These are phyloP conservation scores for Elsinoe necatrix DNA, from an alignment of 2,329 filamentous ascomycete species.

Conservation along the genomic window DNA sequence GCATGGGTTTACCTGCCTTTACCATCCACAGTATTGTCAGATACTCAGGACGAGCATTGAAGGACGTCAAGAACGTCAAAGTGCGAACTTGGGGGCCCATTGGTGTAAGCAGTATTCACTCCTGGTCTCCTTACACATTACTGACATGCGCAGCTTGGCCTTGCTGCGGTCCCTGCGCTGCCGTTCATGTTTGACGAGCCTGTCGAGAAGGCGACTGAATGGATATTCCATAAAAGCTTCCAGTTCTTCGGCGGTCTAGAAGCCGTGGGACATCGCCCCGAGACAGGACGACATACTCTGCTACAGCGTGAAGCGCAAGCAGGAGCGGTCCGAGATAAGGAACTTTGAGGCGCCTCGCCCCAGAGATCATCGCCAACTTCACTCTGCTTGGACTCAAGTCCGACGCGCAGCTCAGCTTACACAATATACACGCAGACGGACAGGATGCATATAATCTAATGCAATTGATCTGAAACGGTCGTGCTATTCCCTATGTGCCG, in stretches of 20 bases:
- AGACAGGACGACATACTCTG: conserved; percentile 32
- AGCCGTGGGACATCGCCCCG: conserved; percentile 41
- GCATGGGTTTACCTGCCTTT: conserved; percentile 88
- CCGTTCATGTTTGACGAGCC: conserved; percentile 84
- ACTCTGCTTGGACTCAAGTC: neutral
- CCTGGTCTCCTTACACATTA: neutral
- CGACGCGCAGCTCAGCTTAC: neutral
- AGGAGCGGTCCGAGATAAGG: conserved; percentile 29
- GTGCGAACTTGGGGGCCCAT: conserved; percentile 85
- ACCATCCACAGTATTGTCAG: conserved; percentile 89
- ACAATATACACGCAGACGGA: neutral
- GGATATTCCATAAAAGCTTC: conserved; percentile 77
- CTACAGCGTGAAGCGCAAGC: conserved; percentile 28
- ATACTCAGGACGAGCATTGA: conserved; percentile 81
- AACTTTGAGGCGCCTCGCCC: conserved; percentile 26
- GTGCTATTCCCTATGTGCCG: neutral
- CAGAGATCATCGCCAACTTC: neutral
- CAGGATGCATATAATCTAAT: conserved; percentile 4
- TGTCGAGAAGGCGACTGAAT: conserved; percentile 86
- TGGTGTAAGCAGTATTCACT: conserved; percentile 56
- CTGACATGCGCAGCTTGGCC: conserved; percentile 44
- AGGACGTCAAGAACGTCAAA: conserved; percentile 64
- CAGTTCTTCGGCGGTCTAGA: conserved; percentile 58
- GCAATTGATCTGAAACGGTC: neutral
- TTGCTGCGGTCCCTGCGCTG: conserved; percentile 65